These are phyloP conservation scores for Protomyces lactucae-debilis DNA, from an alignment of 1,139 yeast species.

Conservation along the genomic window DNA sequence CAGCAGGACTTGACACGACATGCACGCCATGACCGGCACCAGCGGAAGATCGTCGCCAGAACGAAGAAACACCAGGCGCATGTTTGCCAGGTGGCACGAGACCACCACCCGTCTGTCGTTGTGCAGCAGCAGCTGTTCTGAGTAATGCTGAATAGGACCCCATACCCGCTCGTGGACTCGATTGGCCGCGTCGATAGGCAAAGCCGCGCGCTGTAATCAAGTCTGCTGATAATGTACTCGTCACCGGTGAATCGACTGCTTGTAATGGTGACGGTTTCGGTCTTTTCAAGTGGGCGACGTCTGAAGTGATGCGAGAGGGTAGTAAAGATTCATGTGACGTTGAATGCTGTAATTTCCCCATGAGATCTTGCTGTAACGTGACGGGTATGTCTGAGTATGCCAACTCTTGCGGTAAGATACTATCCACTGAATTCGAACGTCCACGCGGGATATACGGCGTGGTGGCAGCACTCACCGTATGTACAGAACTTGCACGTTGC, in stretches of 20 bases:
- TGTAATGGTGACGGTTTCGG: conserved; percentile 18
- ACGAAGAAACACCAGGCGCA: background rate
- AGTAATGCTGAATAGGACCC: conserved; percentile 4
- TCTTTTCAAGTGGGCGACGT: background rate
- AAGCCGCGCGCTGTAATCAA: conserved; percentile 5
- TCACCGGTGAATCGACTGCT: background rate
- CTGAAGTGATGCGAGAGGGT: background rate
- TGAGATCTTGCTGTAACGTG: background rate
- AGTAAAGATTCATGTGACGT: conserved; percentile 16
- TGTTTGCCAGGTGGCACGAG: background rate
- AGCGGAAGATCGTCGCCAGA: background rate
- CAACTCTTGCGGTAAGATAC: background rate
- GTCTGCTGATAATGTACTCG: conserved; percentile 10
- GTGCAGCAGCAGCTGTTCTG: conserved; percentile 22
- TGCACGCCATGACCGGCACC: background rate
- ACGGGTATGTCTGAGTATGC: background rate
- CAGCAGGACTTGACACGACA: too few relatives aligned
- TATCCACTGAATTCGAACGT: background rate
- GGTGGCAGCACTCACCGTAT: background rate
- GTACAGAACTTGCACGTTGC: background rate
- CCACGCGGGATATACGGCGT: background rate
- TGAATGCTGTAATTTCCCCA: background rate
- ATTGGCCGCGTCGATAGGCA: background rate
- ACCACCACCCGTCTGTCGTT: background rate
- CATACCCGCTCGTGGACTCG: conserved; percentile 1